Conservation (phyloP, 2,329 filamentous ascomycete species). For the Fusarium algeriense region DNA sequence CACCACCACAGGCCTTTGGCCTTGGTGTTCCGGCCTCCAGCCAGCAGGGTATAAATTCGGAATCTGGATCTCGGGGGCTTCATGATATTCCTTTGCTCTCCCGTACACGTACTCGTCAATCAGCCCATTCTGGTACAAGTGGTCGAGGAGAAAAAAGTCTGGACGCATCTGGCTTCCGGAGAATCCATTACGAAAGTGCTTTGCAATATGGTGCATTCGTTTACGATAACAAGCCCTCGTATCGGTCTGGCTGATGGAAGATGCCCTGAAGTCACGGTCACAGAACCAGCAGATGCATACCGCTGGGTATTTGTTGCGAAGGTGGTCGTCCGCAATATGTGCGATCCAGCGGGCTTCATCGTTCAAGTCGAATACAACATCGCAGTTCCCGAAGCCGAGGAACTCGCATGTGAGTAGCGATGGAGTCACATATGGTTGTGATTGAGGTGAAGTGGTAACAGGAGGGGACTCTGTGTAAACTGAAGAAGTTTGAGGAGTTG, state of each 20-base stretch:
- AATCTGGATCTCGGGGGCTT: conserved; percentile 38
- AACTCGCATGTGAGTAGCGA: conserved; percentile 58
- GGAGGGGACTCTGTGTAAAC: conserved; percentile 41
- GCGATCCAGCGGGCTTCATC: conserved; percentile 59
- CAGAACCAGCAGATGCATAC: conserved; percentile 65
- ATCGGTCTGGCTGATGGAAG: background rate
- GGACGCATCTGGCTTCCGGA: conserved; percentile 48
- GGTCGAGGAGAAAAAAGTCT: conserved; percentile 57
- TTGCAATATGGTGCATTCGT: conserved; percentile 64
- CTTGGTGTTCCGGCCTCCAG: conserved; percentile 14
- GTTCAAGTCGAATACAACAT: conserved; percentile 52
- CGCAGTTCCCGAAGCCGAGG: conserved; percentile 52
- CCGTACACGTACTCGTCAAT: conserved; percentile 47
- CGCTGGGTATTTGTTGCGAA: conserved; percentile 51
- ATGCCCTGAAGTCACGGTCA: conserved; percentile 54
- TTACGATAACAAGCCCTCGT: conserved; percentile 48
- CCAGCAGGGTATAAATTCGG: conserved; percentile 28
- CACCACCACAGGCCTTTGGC: background rate
- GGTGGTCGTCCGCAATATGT: conserved; percentile 58
- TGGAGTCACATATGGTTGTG: conserved; percentile 5
- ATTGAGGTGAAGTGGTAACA: conserved; percentile 17
- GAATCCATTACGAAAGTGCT: conserved; percentile 55
- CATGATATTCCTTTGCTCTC: conserved; percentile 32
- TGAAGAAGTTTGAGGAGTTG: conserved; percentile 18
- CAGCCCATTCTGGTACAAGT: conserved; percentile 49